A percentile compares a stretch with the other conserved stretches of the same genome.
These are phyloP conservation scores for Ceriops zippeliana DNA, from an alignment of 345 rosid species.

Conservation along the genomic window DNA sequence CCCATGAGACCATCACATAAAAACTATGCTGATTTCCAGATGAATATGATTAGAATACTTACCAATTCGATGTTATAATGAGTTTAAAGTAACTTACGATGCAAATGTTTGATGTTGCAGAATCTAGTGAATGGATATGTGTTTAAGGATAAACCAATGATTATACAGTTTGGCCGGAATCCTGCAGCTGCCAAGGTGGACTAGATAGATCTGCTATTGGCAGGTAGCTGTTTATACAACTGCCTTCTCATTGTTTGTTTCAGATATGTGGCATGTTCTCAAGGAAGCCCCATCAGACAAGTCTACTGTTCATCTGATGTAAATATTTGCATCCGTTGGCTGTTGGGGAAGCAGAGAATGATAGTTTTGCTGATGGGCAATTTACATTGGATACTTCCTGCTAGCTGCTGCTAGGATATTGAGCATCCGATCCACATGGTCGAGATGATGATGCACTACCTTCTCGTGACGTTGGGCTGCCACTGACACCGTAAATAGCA, in stretches of 20 bases:
- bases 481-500: not conserved
- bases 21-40: too few species aligned
- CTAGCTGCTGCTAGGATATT: not conserved
- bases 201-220: constrained; percentile 15
- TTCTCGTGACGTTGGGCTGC: not conserved
- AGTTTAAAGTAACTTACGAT: not conserved
- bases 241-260: constrained; percentile 10
- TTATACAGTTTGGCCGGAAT: constrained; percentile 84
- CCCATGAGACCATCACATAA: too few species aligned
- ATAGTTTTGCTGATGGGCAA: not conserved
- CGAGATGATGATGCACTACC: not conserved
- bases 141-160: constrained; percentile 83
- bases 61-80: too few species aligned
- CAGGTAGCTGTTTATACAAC: constrained; percentile 1
- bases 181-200: constrained; percentile 51
- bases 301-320: not conserved
- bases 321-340: too few species aligned
- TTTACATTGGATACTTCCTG: not conserved
- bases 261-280: not conserved
- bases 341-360: not conserved
- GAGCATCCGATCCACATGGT: not conserved
- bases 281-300: not conserved
- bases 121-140: constrained; percentile 77
- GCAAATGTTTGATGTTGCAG: constrained; percentile 38
- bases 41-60: too few species aligned